Evolutionary conservation across 257 asterid species (phyloP), one percentile per base, ranked within the genome.

Genomic region (Fraxinus americana): DNA sequence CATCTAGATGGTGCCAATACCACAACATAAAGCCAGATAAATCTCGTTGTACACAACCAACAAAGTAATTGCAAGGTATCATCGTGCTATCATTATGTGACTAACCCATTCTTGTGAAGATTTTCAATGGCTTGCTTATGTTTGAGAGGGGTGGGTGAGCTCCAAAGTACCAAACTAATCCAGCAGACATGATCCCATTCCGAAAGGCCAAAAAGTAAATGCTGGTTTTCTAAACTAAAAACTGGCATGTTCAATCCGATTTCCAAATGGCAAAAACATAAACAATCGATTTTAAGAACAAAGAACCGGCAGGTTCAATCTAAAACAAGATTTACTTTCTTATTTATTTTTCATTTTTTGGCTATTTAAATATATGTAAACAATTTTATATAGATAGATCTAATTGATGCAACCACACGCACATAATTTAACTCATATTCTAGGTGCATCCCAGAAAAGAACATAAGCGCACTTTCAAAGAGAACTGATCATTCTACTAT

Each of bases 41-140:
- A 0, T 12, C 38, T 70, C n/a, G 27, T 36, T 14, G 36, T 59
- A 69, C 43, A 23, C 39, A 72, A 67, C 54, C 36, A 63, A 57
- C 69, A 63, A 63, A 73, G 43, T 50, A 39, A 72, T 82, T 11
- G 66, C 41, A 61, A 61, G 77, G 21, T 13, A 65, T 19, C 50
- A 76, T 45, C 48, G 77, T 45, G 65, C 6, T 39, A 73, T 32
- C 36, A 34, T 43, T 7, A 67, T 27, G 41, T 17, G 52, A 57
- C 27, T 11, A 75, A 75, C 35, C 41, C 74, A 73, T 73, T 76
- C 59, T 79, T 57, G 67, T 39, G 30, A 71, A 73, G 66, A 7
- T 5, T 5, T 35, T 63, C 6, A 23, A n/a, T 27, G 9, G 69
- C 69, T 32, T 11, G 35, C 69, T 63, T 63, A 21, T 61, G 30